These are phyloP conservation scores for Mortierella sp. DNA, from an alignment of 371 early-diverging fungal genomes.

Conservation along the genomic window DNA sequence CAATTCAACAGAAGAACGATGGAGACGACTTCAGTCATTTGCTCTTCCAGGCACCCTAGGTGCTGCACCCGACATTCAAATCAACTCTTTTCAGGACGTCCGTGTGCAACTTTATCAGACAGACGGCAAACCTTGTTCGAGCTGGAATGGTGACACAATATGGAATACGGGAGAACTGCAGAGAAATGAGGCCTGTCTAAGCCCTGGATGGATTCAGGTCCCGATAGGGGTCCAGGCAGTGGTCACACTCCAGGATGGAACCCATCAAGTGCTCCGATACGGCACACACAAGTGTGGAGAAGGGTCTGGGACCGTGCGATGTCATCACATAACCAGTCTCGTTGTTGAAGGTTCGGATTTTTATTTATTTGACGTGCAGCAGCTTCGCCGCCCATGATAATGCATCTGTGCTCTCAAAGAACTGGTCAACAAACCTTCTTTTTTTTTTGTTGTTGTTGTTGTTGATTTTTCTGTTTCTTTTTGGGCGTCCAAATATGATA, in stretches of 20 bases:
- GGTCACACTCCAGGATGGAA: conserved; percentile 18
- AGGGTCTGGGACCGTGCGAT: conserved; percentile 7
- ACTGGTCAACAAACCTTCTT: neutral
- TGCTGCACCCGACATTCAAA: conserved; percentile 24
- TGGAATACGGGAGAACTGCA: conserved; percentile 27
- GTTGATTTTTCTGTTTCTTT: neutral
- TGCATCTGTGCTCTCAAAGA: neutral
- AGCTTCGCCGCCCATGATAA: neutral
- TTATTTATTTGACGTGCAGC: neutral
- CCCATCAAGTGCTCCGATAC: conserved; percentile 12
- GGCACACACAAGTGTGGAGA: conserved; percentile 33
- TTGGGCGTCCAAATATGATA: no score
- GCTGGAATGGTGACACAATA: conserved; percentile 18
- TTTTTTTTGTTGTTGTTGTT: neutral
- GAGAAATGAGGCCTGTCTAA: conserved; percentile 37
- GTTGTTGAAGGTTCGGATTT: conserved; percentile 33
- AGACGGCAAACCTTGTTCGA: conserved; percentile 32
- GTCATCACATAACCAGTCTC: conserved; percentile 24
- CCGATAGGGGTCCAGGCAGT: conserved; percentile 29
- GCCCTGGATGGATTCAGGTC: conserved; percentile 32
- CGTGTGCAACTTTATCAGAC: conserved; percentile 25
- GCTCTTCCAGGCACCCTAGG: conserved; percentile 27
- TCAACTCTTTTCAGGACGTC: conserved; percentile 8
- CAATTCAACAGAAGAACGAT: conserved; percentile 23
- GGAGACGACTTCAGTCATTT: conserved; percentile 19